Evolutionary conservation across 306 rosid species (phyloP), one percentile per base, ranked within the genome.

Genomic region (Dalbergia cochinchinensis): DNA sequence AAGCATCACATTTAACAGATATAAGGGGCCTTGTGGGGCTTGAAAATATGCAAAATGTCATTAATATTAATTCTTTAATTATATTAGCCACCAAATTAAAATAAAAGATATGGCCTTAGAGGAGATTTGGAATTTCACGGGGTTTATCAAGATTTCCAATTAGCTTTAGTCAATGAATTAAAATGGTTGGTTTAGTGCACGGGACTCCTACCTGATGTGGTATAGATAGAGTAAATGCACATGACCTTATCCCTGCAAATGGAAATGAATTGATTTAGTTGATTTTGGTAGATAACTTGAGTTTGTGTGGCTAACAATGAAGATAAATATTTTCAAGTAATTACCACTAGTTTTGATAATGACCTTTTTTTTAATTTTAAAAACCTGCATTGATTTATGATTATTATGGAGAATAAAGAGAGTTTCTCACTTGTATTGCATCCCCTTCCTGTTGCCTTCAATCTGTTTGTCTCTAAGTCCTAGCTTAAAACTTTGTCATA

Each of bases 401-500:
- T 62, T 73, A 50, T 41, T 41, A 42, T 41, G 8, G 53, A 16
- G 26, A 50, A 48, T 48, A 33, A 65, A 71, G 51, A 31, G 65
- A 6, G 26, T n/a, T 59, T 61, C 45, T 18, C 37, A 16, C 54
- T 34, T 22, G 58, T 57, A 31, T 62, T 69, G 22, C 71, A 10
- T 34, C 8, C 44, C 13, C 16, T 8, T 50, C 41, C 34, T 37
- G 16, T 48, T 48, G 54, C 54, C 66, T 72, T 58, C 66, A 34
- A 20, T 44, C 73, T 11, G 42, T 82, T 54, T 11, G 44, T 51
- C 71, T 63, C 47, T 54, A 42, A 34, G 47, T 78, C 76, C 71
- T 66, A 26, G 61, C 65, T 26, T 35, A 33, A 75, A 79, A 53
- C 37, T 69, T 66, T 33, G 42, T 62, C 55, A 84, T 81, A 71